Base-by-base conservation (phyloP, 495 filamentous ascomycete genomes). In the Aspergillus kassunensis region DNA sequence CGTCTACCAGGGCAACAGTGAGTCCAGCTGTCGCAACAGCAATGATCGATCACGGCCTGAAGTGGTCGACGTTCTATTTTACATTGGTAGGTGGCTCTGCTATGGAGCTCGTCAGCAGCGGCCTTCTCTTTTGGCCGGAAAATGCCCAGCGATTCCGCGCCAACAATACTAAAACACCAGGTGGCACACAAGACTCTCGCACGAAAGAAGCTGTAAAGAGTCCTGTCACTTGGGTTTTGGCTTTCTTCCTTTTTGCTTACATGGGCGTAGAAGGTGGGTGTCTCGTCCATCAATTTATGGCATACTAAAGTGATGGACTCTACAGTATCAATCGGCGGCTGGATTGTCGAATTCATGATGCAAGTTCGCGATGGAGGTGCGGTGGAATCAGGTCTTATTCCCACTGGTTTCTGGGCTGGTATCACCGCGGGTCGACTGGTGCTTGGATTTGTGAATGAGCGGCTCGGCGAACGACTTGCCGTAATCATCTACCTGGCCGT, bases 361-460 rank as follows among this genome's bases (percentile, higher is more conserved):
- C 43, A 54, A 25, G 43, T 48, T 18, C 51, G 51, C 6, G 33
- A 41, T 16, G 51, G 51, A 11, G 31, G 35, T 19, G 36, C 34
- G 25, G 40, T 46, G 12, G 33, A 40, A 25, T 54, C 51, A 9
- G 51, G 51, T 46, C 44, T 54, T 16, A 30, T 47, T n/a, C 51
- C 51, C 21, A 54, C 51, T 1, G 51, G 51, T 11, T 47, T 54
- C 31, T 54, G 51, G 51, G 51, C 43, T 23, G 83, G 83, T 5
- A 69, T 86, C 27, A 86, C 83, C 1, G 67, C 82, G 9, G 83
- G 83, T 5, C 66, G 83, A 19, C 60, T 86, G 8, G 54, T 81
- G 11, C 61, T 86, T 25, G 82, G 83, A 0, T 86, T 86, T 47
- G 74, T 85, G 12, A 86, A 81, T 7, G 75, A 79, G 0, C 65